These are phyloP conservation scores for Elongisporangium senticosum DNA, from an alignment of 352 stramenopile genomes.

Conservation along the genomic window DNA sequence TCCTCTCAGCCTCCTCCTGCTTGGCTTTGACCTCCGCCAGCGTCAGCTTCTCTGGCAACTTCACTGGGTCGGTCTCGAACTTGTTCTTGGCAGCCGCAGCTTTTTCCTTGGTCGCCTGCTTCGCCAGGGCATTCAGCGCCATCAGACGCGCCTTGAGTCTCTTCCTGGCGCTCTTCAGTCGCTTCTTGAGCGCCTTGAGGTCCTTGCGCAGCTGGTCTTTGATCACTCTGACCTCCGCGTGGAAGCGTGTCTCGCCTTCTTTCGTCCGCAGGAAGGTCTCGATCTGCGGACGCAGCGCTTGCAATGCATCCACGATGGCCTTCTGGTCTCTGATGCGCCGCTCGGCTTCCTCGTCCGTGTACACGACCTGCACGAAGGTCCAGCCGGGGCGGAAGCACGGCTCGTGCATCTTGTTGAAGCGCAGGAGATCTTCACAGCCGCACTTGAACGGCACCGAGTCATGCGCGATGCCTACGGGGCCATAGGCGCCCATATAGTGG, in stretches of 20 bases:
- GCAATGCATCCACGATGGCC: conserved; percentile 33
- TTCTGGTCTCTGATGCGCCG: conserved; percentile 42
- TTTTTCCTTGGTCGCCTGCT: background rate
- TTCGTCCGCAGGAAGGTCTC: conserved; percentile 45
- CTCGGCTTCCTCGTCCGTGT: conserved; percentile 46
- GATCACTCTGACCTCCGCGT: conserved; percentile 39
- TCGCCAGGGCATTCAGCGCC: conserved; percentile 1
- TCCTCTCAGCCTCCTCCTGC: conserved; percentile 25
- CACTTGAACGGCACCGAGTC: conserved; percentile 68
- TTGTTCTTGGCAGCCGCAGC: background rate
- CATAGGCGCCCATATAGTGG: conserved; percentile 57
- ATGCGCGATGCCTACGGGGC: conserved; percentile 50
- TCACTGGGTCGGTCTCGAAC: conserved; percentile 14
- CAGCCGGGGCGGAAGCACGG: conserved; percentile 54
- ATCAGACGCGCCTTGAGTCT: conserved; percentile 20
- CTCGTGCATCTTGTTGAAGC: conserved; percentile 62
- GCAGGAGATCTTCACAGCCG: conserved; percentile 58
- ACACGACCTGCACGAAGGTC: conserved; percentile 57
- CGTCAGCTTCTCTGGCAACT: conserved; percentile 21
- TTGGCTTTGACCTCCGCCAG: conserved; percentile 30
- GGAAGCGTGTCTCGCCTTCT: conserved; percentile 63
- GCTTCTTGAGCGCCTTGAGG: conserved; percentile 34
- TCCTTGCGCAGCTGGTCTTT: conserved; percentile 36
- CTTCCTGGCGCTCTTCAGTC: conserved; percentile 20
- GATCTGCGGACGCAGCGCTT: conserved; percentile 50